Evolutionary conservation across 805 yeast species (phyloP).

Genomic region (Candida dajiaensis): DNA sequence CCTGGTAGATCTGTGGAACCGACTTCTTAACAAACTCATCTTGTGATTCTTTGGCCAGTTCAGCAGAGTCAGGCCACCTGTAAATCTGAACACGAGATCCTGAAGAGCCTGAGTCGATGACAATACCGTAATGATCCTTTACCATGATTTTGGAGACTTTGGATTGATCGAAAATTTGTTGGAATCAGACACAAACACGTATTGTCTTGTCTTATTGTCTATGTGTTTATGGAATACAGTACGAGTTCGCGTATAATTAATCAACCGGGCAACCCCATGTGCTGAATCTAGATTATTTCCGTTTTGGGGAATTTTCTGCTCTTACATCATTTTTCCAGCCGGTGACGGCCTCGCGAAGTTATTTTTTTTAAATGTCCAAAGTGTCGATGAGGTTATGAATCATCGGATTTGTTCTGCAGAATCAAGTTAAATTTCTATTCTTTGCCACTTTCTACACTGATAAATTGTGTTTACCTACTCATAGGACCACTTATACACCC

Average conservation of each 20-base stretch:
- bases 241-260: no score
- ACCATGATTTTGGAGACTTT: slow-evolving; percentile 1
- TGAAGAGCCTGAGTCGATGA: slow-evolving; percentile 92
- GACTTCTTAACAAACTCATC: slow-evolving; percentile 38
- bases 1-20: slow-evolving; percentile 64
- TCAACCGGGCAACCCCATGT: no score
- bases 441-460: no score
- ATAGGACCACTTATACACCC: no score
- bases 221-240: no score
- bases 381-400: background rate
- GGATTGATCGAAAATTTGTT: no score
- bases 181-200: no score
- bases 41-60: slow-evolving; percentile 25
- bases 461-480: no score
- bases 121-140: slow-evolving; percentile 62
- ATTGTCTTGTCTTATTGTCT: no score
- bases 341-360: no score
- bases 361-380: background rate
- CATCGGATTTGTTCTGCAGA: background rate
- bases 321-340: no score
- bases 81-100: slow-evolving; percentile 88
- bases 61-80: slow-evolving; percentile 59
- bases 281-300: background rate
- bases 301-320: background rate
- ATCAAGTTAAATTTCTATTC: background rate